Conservation (phyloP, 2,329 filamentous ascomycete species). For the Ambrosiella beaveri region DNA sequence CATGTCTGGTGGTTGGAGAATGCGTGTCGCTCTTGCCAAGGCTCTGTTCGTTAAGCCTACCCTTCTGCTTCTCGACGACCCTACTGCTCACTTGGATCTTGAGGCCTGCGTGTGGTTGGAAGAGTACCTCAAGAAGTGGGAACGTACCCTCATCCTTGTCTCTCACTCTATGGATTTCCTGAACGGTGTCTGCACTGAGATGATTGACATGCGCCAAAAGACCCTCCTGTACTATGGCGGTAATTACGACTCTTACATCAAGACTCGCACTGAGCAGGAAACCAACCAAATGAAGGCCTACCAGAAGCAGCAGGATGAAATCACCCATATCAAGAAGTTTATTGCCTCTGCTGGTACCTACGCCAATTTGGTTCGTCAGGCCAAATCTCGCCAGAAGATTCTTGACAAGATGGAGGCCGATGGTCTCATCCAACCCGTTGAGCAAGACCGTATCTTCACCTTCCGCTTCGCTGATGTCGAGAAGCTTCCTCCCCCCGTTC, state of each 20-base stretch:
- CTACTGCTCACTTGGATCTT: slow-evolving; percentile 96
- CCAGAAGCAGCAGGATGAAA: slow-evolving; percentile 97
- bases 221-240: slow-evolving; percentile 94
- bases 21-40: slow-evolving; percentile 96
- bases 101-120: slow-evolving; percentile 99
- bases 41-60: slow-evolving; percentile 97
- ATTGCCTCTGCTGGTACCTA: slow-evolving; percentile 99
- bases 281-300: slow-evolving; percentile 99
- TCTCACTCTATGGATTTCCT: slow-evolving; percentile 98
- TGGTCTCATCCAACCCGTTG: slow-evolving; percentile 87
- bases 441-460: slow-evolving; percentile 72
- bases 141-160: slow-evolving; percentile 86
- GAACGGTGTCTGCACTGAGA: slow-evolving; percentile 94
- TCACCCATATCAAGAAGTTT: slow-evolving; percentile 99
- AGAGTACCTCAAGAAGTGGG: slow-evolving; percentile 99
- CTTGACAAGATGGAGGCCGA: slow-evolving; percentile 99
- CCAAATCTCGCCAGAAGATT: slow-evolving; percentile 99
- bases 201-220: slow-evolving; percentile 94
- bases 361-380: slow-evolving; percentile 95
- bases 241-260: slow-evolving; percentile 97
- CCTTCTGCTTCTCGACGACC: slow-evolving; percentile 88
- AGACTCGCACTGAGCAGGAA: slow-evolving; percentile 88
- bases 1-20: slow-evolving; percentile 99
- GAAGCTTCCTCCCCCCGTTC: slow-evolving; percentile 92
- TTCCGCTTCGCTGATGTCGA: slow-evolving; percentile 98